These are phyloP conservation scores for Colletotrichum camelliae DNA, from an alignment of 2,329 filamentous ascomycete species.

Conservation along the genomic window DNA sequence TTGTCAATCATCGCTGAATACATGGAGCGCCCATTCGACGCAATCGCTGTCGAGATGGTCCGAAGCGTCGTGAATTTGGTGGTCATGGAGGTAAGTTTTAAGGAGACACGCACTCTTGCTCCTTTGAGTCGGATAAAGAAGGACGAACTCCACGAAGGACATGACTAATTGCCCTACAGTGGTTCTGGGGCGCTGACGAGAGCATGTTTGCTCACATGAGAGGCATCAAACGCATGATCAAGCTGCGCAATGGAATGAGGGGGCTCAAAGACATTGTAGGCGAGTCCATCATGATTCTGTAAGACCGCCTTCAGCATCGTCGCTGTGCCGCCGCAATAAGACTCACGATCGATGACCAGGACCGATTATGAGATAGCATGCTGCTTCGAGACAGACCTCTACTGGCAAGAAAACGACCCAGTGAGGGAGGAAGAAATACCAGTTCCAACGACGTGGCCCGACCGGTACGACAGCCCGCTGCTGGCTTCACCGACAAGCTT, in stretches of 20 bases:
- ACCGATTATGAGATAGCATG: slow-evolving; percentile 35
- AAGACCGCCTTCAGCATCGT: neutral
- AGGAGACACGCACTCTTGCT: neutral
- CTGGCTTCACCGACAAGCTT: slow-evolving; percentile 25
- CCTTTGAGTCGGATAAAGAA: fast-evolving
- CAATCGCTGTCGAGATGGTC: slow-evolving; percentile 30
- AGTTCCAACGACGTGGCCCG: slow-evolving; percentile 22
- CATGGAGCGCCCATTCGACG: slow-evolving; percentile 22
- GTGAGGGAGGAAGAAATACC: slow-evolving; percentile 10
- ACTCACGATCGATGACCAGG: slow-evolving; percentile 12
- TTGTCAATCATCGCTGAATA: slow-evolving; percentile 32
- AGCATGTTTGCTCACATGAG: slow-evolving; percentile 35
- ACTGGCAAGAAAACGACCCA: slow-evolving; percentile 25
- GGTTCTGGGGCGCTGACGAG: slow-evolving; percentile 31
- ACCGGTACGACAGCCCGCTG: slow-evolving; percentile 29
- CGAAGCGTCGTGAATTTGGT: slow-evolving; percentile 33
- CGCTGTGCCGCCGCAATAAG: neutral
- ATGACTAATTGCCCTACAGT: neutral
- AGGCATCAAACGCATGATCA: slow-evolving; percentile 34
- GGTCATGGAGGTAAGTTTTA: slow-evolving; percentile 31
- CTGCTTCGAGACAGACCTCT: slow-evolving; percentile 32
- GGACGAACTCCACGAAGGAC: fast-evolving
- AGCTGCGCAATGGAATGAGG: slow-evolving; percentile 27
- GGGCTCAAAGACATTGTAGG: slow-evolving; percentile 30
- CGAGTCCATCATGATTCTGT: slow-evolving; percentile 23